Percentiles rank a stretch among this genome's conserved stretches.
Evolutionary conservation across 2,329 filamentous ascomycete genomes (phyloP).

Genomic region (Aspergillus brasiliensis): DNA sequence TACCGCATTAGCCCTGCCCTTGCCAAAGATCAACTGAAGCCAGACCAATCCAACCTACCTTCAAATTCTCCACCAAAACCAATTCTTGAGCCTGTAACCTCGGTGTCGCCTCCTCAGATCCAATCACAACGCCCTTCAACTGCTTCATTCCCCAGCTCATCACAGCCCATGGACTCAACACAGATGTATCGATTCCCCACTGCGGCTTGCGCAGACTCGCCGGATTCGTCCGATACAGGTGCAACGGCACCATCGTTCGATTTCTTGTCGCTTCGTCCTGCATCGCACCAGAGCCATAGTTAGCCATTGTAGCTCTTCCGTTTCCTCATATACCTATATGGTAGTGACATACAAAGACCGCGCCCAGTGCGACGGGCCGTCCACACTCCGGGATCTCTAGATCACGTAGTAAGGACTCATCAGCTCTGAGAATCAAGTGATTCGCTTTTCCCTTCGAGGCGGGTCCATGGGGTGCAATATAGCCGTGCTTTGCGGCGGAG

Average conservation of each 20-base stretch:
- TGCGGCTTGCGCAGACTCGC: constrained; percentile 72
- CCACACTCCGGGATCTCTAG: constrained; percentile 79
- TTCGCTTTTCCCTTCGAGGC: constrained; percentile 37
- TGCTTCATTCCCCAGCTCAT: constrained; percentile 75
- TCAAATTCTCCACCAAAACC: constrained; percentile 59
- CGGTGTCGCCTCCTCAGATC: constrained; percentile 38
- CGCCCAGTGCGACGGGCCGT: constrained; percentile 75
- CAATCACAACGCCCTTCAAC: constrained; percentile 60
- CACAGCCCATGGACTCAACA: constrained; percentile 66
- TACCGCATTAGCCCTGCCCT: constrained; percentile 22
- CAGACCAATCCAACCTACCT: constrained; percentile 43
- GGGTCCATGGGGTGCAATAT: constrained; percentile 47
- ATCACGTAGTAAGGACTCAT: constrained; percentile 67
- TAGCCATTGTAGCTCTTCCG: not conserved
- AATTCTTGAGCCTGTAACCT: constrained; percentile 45
- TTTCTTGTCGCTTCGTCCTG: constrained; percentile 69
- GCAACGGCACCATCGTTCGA: constrained; percentile 69
- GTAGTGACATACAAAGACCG: constrained; percentile 61
- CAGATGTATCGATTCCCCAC: constrained; percentile 56
- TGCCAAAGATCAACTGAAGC: not conserved
- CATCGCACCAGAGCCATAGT: not conserved
- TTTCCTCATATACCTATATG: not conserved
- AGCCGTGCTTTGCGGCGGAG: constrained; percentile 67
- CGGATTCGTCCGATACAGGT: constrained; percentile 65
- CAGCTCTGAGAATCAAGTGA: constrained; percentile 54